Percentiles rank a stretch among this genome's conserved stretches.
These are phyloP conservation scores for Magnusiomyces fungicola DNA, from an alignment of 1,139 yeast genomes.

Conservation along the genomic window DNA sequence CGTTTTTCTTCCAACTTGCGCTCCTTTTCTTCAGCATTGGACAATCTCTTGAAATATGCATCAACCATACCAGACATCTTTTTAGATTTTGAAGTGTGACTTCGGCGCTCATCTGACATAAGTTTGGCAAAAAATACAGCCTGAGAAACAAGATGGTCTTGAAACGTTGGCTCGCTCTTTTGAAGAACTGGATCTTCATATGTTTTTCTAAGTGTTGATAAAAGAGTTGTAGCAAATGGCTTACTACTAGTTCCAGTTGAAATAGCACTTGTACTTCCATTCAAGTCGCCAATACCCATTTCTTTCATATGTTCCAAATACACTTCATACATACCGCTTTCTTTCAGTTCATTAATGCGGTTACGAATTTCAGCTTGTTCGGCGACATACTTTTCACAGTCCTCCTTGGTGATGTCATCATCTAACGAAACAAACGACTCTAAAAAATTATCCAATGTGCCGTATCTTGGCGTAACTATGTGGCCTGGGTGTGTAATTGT, in stretches of 20 bases:
- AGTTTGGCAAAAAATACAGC: constrained; percentile 67
- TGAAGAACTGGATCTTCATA: constrained; percentile 35
- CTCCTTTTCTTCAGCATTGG: constrained; percentile 82
- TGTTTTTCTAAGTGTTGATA: constrained; percentile 25
- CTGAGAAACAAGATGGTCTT: constrained; percentile 70
- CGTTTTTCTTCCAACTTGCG: constrained; percentile 49
- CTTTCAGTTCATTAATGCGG: constrained; percentile 50
- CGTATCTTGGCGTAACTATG: constrained; percentile 19
- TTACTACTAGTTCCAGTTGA: neutral
- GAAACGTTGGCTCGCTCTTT: constrained; percentile 44
- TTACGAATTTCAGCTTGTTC: constrained; percentile 39
- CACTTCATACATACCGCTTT: constrained; percentile 38
- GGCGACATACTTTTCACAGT: constrained; percentile 42
- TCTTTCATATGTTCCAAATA: constrained; percentile 39
- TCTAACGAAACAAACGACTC: constrained; percentile 54
- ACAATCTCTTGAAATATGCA: constrained; percentile 73
- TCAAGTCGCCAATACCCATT: constrained; percentile 5
- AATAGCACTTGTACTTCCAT: neutral
- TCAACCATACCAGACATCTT: constrained; percentile 80
- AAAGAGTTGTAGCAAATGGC: neutral
- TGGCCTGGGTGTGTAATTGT: constrained; percentile 75
- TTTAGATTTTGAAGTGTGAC: constrained; percentile 60
- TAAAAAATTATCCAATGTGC: constrained; percentile 39
- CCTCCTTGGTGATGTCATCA: constrained; percentile 40
- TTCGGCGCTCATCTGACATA: constrained; percentile 58